Evolutionary conservation across 305 asterid species (phyloP).

Genomic region (Fraxinus ornus): DNA sequence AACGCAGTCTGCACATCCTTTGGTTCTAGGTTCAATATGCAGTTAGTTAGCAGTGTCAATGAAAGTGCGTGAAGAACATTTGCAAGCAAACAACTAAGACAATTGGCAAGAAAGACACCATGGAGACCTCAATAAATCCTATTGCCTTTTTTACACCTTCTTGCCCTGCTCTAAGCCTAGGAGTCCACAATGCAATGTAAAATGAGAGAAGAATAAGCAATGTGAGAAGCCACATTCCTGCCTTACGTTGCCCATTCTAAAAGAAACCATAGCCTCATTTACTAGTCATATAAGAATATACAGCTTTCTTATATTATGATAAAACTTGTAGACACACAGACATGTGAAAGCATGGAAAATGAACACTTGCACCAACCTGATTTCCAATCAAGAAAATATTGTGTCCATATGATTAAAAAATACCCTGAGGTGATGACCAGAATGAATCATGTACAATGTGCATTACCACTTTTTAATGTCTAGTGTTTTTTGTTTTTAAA

Average conservation of each 20-base stretch:
- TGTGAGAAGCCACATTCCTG: slow-evolving; percentile 1
- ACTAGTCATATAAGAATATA: neutral
- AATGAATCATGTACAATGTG: neutral
- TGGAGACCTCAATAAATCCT: slow-evolving; percentile 68
- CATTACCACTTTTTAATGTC: neutral
- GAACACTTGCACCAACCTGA: neutral
- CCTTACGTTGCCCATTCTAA: neutral
- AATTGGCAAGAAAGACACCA: slow-evolving; percentile 20
- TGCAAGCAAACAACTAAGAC: too few relatives aligned
- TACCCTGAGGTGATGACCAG: neutral
- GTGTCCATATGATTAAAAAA: neutral
- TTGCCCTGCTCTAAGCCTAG: slow-evolving; percentile 73
- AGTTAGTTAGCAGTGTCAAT: slow-evolving; percentile 1
- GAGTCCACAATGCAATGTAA: slow-evolving; percentile 50
- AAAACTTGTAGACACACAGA: neutral
- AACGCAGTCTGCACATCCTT: slow-evolving; percentile 22
- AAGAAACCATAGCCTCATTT: neutral
- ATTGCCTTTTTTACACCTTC: slow-evolving; percentile 58
- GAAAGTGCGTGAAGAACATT: neutral
- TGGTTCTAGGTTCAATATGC: neutral
- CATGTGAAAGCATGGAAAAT: neutral
- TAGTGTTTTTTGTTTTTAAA: too few relatives aligned
- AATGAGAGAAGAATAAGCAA: slow-evolving; percentile 15
- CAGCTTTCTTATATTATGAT: neutral
- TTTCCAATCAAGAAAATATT: slow-evolving; percentile 5